Base-by-base conservation (phyloP, 1,284 basidiomycete species). In the Ganoderma meredithae region DNA sequence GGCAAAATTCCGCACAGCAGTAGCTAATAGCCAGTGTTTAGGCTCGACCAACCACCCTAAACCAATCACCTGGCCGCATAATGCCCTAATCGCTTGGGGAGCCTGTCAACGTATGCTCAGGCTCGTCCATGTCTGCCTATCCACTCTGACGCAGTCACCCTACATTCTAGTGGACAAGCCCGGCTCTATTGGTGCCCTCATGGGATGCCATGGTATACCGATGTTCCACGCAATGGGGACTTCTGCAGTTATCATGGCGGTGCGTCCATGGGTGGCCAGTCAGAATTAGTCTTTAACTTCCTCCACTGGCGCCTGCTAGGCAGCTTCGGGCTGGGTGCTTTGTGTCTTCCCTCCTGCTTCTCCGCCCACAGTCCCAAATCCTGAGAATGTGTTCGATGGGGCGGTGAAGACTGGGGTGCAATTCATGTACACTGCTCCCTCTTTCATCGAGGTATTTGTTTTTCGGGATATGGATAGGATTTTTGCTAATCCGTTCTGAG, bases 401-500 rank as follows among this genome's bases (percentile, higher is more conserved):
- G 25, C 66, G 9, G 62, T 74, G 1, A 68, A 49, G 12, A 74
- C 73, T 22, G 59, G 61, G 15, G 67, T 65, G 39, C 69, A 72
- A 19, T 67, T 71, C 19, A 58, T 76, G 6, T 74, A 69, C 43
- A 70, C 70, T 17, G 77, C 77, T 6, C 78, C 78, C 1, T 60
- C 73, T 0, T 73, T 78, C 52, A 66, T 76, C 17, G 78, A 80
- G 69, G 79, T 76, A 36, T 36, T 6, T 9, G 36, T 15, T 7
- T 33, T 31, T 31, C 27, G 27, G 3, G 1, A 31, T 31, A 3
- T 1, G 3, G n/a, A n/a, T n/a, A n/a, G n/a, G n/a, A n/a, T 27
- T 17, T 47, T 15, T 56, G 10, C 67, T 44, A 25, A 44, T 2
- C 4, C 0, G 8, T 7, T 27, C 22, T 47, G 31, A 8, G 25